Base-by-base conservation (phyloP, 108 stramenopile genomes). In the Stephanodiscus minutulus region DNA sequence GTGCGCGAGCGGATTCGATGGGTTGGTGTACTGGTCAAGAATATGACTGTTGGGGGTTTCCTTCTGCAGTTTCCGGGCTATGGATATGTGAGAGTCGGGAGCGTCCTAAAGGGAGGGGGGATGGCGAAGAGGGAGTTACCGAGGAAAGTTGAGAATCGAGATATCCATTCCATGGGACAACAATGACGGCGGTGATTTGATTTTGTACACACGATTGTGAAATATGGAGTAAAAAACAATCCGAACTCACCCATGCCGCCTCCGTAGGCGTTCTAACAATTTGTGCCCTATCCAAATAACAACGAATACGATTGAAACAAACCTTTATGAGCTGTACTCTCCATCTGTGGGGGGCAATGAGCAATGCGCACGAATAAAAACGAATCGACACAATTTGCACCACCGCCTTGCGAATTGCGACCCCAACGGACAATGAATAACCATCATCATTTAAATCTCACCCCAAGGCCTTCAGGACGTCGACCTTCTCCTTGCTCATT, bases 401-500 rank as follows among this genome's bases (percentile, higher is more conserved):
- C n/a, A n/a, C n/a, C n/a, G n/a, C n/a, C n/a, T n/a, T n/a, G n/a
- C n/a, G n/a, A n/a, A n/a, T n/a, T n/a, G n/a, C n/a, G n/a, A n/a
- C n/a, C n/a, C n/a, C n/a, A n/a, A n/a, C n/a, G n/a, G n/a, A n/a
- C n/a, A n/a, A n/a, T n/a, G n/a, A n/a, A n/a, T n/a, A n/a, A n/a
- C n/a, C n/a, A n/a, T n/a, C n/a, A n/a, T n/a, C n/a, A 48, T 48
- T 1, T 6, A 52, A 18, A 1, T 1, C 55, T 25, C 55, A 56
- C 57, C 96, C 96, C 44, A 96, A 78, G 3, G 96, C 96, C 66
- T 94, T 95, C 29, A 97, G 68, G 17, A 96, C 93, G 70, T 94
- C 92, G 8, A 92, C 96, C 83, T 98, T 98, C 66, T 98, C 96
- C 36, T 92, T 92, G 55, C 82, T 83, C 96, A 96, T 96, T 70